A percentile compares a stretch with the other conserved stretches of the same genome.
Evolutionary conservation across 306 rosid species (phyloP).

Genomic region (Arachis hypogaea): DNA sequence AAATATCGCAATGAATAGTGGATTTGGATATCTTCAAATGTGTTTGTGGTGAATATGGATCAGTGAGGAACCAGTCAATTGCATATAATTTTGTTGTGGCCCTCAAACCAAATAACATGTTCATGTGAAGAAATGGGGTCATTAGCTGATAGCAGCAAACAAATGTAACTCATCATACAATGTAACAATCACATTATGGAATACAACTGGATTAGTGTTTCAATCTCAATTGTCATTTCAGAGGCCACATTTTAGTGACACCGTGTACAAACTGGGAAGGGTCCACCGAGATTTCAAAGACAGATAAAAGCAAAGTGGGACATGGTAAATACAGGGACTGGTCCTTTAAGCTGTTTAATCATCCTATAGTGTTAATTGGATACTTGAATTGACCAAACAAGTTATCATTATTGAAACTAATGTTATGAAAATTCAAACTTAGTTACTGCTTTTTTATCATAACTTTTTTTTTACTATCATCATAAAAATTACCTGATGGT

Average conservation of each 20-base stretch:
- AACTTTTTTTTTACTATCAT: too few species aligned
- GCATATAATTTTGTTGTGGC: neutral
- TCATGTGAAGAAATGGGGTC: neutral
- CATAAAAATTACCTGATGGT: too few species aligned
- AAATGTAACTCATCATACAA: too few species aligned
- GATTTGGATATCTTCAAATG: neutral
- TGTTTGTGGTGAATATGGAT: conserved; percentile 1
- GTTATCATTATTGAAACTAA: neutral
- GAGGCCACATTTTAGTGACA: neutral
- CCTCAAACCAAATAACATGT: conserved; percentile 3
- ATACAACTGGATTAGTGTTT: neutral
- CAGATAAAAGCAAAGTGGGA: neutral
- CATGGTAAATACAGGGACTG: neutral
- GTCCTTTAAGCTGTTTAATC: neutral
- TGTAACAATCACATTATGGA: neutral
- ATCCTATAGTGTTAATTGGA: too few species aligned
- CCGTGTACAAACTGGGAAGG: neutral
- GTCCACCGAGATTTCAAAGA: neutral
- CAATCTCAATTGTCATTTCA: neutral
- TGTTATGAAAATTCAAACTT: too few species aligned
- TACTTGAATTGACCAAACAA: too few species aligned
- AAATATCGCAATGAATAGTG: neutral
- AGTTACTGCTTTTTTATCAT: too few species aligned
- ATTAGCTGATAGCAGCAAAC: neutral
- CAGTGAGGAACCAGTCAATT: neutral